Conservation (phyloP, 768 basidiomycete genomes). For the Psilocybe sp. region DNA sequence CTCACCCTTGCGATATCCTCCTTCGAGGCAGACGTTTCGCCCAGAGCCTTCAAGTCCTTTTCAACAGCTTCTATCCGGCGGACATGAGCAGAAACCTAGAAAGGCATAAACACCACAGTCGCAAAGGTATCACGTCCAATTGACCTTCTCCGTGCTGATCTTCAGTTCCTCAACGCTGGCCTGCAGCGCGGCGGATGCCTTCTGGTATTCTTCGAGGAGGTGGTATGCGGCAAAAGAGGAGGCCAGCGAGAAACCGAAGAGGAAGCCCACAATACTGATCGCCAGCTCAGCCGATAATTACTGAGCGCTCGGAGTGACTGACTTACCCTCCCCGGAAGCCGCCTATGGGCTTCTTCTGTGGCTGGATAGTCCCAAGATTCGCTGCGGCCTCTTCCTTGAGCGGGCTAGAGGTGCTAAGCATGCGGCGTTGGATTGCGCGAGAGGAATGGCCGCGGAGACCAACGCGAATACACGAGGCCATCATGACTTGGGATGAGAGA, state of each 20-base stretch:
- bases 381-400: constrained; percentile 42
- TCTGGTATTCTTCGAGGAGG: constrained; percentile 87
- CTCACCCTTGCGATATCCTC: constrained; percentile 77
- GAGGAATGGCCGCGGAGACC: constrained; percentile 6
- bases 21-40: constrained; percentile 63
- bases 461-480: constrained; percentile 14
- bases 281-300: constrained; percentile 5
- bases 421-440: constrained; percentile 22
- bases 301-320: constrained; percentile 2
- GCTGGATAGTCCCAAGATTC: constrained; percentile 52
- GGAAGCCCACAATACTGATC: constrained; percentile 73
- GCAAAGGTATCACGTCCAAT: background rate
- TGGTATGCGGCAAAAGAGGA: constrained; percentile 86
- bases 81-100: constrained; percentile 79
- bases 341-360: constrained; percentile 74
- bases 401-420: constrained; percentile 41
- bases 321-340: constrained; percentile 65
- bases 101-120: background rate
- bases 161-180: constrained; percentile 86
- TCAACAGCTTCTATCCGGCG: constrained; percentile 84
- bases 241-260: constrained; percentile 89
- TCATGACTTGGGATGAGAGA: background rate
- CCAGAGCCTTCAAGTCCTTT: constrained; percentile 79
- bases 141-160: constrained; percentile 76
- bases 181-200: constrained; percentile 83